phyloP scores from a whole-genome alignment of 345 rosid genomes.

The Streptanthus diversifolius region DNA sequence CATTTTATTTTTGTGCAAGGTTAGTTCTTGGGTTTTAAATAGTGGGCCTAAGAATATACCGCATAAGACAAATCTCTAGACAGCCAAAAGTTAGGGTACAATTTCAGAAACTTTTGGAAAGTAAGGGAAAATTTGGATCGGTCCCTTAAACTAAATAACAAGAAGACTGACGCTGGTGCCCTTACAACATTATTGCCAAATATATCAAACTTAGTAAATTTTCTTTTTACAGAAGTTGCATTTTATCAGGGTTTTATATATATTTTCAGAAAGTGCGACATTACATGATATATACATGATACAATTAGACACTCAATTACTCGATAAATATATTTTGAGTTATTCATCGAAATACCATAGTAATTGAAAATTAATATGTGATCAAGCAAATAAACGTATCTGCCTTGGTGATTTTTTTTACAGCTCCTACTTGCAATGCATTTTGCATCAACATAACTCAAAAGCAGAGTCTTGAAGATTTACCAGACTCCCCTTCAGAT shows the following conservation, averaged over 20 bases:
- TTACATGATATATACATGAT: conserved; percentile 10
- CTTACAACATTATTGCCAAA: too few species aligned
- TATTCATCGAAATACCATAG: neutral
- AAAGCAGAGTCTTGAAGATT: conserved; percentile 19
- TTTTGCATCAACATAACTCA: conserved; percentile 19
- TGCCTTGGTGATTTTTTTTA: neutral
- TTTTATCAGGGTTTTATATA: neutral
- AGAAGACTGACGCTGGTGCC: too few species aligned
- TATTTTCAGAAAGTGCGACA: conserved; percentile 1
- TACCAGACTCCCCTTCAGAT: conserved; percentile 56
- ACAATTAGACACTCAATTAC: neutral
- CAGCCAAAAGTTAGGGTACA: neutral
- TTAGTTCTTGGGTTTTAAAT: neutral
- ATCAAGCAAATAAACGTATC: neutral
- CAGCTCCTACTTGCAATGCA: conserved; percentile 12
- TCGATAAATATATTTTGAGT: neutral
- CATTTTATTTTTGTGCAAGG: neutral
- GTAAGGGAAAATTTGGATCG: neutral
- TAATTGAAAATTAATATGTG: conserved; percentile 1
- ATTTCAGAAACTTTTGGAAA: neutral
- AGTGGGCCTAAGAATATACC: neutral
- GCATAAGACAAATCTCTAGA: neutral
- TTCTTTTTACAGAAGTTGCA: neutral
- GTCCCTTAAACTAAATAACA: neutral
- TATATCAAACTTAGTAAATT: neutral